Evolutionary conservation across 306 rosid genomes (phyloP).

Genomic region (Aeschynomene evenia): DNA sequence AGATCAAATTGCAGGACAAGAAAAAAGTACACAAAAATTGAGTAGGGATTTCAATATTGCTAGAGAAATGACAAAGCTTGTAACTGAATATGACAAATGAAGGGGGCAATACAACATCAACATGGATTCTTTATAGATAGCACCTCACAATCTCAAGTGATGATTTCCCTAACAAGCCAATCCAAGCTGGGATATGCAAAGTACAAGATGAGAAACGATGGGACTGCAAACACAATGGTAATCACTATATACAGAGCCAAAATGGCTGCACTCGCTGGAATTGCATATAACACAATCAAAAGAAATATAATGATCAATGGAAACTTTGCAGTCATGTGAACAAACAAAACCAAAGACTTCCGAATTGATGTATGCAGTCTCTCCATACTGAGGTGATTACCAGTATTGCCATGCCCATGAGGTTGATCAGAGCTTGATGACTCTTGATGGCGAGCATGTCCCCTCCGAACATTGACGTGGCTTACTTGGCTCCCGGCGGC

Average conservation of each 20-base stretch:
- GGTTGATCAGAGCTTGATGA: conserved; percentile 27
- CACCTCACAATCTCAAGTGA: conserved; percentile 43
- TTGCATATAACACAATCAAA: conserved; percentile 65
- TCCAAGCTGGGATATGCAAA: conserved; percentile 86
- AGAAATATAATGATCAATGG: conserved; percentile 75
- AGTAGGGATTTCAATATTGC: not conserved
- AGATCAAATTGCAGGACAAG: conserved; percentile 12
- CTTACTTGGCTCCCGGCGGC: conserved; percentile 38
- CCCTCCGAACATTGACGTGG: conserved; percentile 45
- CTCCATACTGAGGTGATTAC: conserved; percentile 51
- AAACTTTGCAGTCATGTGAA: conserved; percentile 77
- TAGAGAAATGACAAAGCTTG: conserved; percentile 6
- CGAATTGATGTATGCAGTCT: conserved; percentile 49
- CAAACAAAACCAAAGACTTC: conserved; percentile 59
- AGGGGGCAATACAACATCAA: too few species aligned
- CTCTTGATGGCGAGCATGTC: conserved; percentile 45
- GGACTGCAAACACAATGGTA: conserved; percentile 77
- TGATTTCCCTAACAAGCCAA: conserved; percentile 86
- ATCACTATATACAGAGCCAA: conserved; percentile 69
- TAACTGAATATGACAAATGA: too few species aligned
- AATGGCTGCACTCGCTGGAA: conserved; percentile 83
- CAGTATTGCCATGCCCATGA: conserved; percentile 28
- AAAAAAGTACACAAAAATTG: not conserved
- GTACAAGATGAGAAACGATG: conserved; percentile 74
- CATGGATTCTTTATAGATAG: conserved; percentile 21